phyloP scores from a whole-genome alignment of 305 asterid species.

The Fraxinus floribunda region DNA sequence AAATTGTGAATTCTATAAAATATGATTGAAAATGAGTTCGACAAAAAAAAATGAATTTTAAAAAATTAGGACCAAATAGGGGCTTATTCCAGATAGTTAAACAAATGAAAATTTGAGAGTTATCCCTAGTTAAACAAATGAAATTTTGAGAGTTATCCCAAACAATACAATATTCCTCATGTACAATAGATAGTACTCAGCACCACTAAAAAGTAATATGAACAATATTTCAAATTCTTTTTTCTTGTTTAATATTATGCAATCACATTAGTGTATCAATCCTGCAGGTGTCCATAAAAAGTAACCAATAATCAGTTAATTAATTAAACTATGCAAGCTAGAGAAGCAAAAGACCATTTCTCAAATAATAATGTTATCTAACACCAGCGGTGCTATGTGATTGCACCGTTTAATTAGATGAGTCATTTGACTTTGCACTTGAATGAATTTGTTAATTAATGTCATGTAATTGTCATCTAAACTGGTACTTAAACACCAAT shows the following conservation, averaged over 20 bases:
- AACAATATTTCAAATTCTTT: neutral
- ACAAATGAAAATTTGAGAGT: too few species aligned
- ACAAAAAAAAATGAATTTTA: neutral
- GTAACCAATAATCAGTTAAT: neutral
- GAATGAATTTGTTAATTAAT: too few species aligned
- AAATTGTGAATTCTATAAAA: neutral
- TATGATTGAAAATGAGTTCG: neutral
- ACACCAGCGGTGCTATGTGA: too few species aligned
- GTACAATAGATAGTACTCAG: neutral
- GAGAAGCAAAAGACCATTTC: neutral
- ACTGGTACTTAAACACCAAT: too few species aligned
- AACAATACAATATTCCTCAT: neutral
- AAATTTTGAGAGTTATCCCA: neutral
- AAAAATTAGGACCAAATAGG: neutral
- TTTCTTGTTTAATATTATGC: neutral
- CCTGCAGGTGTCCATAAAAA: neutral
- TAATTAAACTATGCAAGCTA: neutral
- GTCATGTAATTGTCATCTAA: too few species aligned
- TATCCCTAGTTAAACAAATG: neutral
- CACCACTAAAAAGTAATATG: neutral
- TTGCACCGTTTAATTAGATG: too few species aligned
- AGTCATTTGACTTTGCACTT: too few species aligned
- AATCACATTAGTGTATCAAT: neutral
- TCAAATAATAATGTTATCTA: too few species aligned
- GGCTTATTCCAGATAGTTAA: neutral